A percentile compares a stretch with the other conserved stretches of the same genome.
These are phyloP conservation scores for Calonectria fujianensis DNA, from an alignment of 2,329 filamentous ascomycete species.

Conservation along the genomic window DNA sequence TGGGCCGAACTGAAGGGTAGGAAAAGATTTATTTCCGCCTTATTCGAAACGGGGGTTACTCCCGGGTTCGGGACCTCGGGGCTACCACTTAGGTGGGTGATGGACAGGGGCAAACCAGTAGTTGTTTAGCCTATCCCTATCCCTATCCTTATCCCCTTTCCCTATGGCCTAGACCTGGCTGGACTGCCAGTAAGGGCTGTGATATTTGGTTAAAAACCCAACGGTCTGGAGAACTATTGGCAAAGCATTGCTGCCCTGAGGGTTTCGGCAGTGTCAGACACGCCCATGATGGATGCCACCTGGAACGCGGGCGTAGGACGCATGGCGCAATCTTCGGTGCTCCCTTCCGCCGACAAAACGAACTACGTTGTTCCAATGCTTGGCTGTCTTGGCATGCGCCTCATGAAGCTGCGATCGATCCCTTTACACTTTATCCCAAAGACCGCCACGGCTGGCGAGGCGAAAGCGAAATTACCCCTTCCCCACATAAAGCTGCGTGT, in stretches of 20 bases:
- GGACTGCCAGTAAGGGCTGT: background rate
- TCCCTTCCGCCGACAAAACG: background rate
- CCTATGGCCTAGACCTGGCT: background rate
- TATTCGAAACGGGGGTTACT: background rate
- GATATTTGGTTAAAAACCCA: background rate
- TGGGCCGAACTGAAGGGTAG: background rate
- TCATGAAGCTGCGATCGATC: conserved; percentile 24
- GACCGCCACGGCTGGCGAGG: conserved; percentile 9
- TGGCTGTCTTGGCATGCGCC: conserved; percentile 25
- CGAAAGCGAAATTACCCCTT: conserved; percentile 23
- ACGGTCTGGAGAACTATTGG: background rate
- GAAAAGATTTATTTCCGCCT: conserved; percentile 12
- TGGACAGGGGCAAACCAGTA: conserved; percentile 5
- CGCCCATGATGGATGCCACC: background rate
- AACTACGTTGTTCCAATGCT: conserved; percentile 6
- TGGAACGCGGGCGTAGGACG: conserved; percentile 1
- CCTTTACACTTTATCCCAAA: conserved; percentile 13
- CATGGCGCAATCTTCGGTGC: background rate
- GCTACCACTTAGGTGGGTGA: conserved; percentile 2
- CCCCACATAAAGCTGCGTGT: conserved; percentile 3
- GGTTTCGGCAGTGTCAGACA: conserved; percentile 20
- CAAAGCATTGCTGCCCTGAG: background rate
- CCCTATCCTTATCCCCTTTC: background rate
- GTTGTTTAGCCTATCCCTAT: background rate
- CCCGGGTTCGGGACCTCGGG: conserved; percentile 1